phyloP scores from a whole-genome alignment of 78 protist genomes.

The Dictyostelium firmibasis region DNA sequence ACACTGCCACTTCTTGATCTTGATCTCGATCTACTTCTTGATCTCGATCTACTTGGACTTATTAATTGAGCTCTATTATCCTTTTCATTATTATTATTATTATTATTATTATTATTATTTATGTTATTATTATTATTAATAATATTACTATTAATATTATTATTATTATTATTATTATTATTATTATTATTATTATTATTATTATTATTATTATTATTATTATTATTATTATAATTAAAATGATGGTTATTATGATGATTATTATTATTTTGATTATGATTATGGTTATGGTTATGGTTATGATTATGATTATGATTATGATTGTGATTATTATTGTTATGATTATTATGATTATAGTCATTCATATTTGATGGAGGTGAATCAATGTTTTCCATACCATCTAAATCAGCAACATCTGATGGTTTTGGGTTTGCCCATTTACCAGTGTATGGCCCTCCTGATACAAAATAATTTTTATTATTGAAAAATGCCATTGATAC shows the following conservation, averaged over 20 bases:
- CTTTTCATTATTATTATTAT: background rate
- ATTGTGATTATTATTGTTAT: background rate
- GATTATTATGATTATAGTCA: background rate
- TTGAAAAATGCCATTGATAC: slow-evolving; percentile 77
- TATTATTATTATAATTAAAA: background rate
- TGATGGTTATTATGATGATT: background rate
- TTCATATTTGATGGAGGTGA: slow-evolving; percentile 7
- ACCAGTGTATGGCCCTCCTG: slow-evolving; percentile 77
- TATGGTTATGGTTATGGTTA: no score
- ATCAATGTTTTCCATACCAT: slow-evolving; percentile 23
- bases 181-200: background rate
- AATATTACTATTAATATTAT: background rate
- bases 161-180: background rate
- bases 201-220: background rate
- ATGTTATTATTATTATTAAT: background rate
- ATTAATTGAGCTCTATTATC: slow-evolving; percentile 25
- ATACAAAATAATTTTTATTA: slow-evolving; percentile 53
- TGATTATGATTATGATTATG: background rate
- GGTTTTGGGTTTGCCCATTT: slow-evolving; percentile 72
- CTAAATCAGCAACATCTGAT: slow-evolving; percentile 28
- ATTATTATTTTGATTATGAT: background rate
- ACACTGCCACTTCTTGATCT: background rate
- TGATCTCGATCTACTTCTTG: background rate
- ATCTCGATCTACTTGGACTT: slow-evolving; percentile 28
- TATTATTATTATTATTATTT: background rate